These are phyloP conservation scores for Aspergillus sp. DNA, from an alignment of 2,329 filamentous ascomycete species.

Conservation along the genomic window DNA sequence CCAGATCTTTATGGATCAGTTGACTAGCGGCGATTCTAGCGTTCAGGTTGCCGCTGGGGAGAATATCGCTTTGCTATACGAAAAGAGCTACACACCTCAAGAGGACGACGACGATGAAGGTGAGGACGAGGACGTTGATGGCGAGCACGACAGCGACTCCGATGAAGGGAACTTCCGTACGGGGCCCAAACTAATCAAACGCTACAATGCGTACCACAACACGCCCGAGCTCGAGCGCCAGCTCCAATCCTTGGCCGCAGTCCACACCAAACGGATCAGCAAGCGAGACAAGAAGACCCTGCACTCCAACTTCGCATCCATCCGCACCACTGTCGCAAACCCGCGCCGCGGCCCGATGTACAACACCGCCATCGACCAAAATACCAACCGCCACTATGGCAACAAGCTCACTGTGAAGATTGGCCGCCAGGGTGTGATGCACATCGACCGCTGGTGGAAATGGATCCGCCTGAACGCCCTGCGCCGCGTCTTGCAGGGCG, in stretches of 20 bases:
- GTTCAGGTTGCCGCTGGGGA: slow-evolving; percentile 79
- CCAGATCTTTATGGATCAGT: slow-evolving; percentile 82
- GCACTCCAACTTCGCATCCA: slow-evolving; percentile 69
- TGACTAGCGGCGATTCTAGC: slow-evolving; percentile 71
- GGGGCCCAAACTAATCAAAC: slow-evolving; percentile 58
- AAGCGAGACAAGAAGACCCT: slow-evolving; percentile 70
- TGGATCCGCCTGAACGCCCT: slow-evolving; percentile 66
- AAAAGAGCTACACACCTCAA: slow-evolving; percentile 67
- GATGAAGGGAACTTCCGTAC: slow-evolving; percentile 46
- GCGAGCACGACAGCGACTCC: slow-evolving; percentile 42
- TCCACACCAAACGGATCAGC: slow-evolving; percentile 65
- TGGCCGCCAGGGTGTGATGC: slow-evolving; percentile 60
- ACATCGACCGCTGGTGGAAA: slow-evolving; percentile 76
- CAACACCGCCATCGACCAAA: slow-evolving; percentile 65
- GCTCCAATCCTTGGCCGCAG: slow-evolving; percentile 63
- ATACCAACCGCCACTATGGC: slow-evolving; percentile 64
- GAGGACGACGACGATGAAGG: slow-evolving; percentile 63
- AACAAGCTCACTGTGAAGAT: slow-evolving; percentile 66
- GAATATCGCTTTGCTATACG: slow-evolving; percentile 82
- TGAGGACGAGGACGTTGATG: slow-evolving; percentile 61
- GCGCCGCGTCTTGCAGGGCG: slow-evolving; percentile 63
- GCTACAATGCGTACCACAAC: slow-evolving; percentile 70
- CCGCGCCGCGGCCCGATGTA: slow-evolving; percentile 70
- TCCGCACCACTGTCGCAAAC: slow-evolving; percentile 68
- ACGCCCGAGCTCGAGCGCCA: slow-evolving; percentile 63